Percentiles rank a stretch among this genome's conserved stretches.
These are phyloP conservation scores for Tympanopsis confertula DNA, from an alignment of 2,329 filamentous ascomycete genomes.

Conservation along the genomic window DNA sequence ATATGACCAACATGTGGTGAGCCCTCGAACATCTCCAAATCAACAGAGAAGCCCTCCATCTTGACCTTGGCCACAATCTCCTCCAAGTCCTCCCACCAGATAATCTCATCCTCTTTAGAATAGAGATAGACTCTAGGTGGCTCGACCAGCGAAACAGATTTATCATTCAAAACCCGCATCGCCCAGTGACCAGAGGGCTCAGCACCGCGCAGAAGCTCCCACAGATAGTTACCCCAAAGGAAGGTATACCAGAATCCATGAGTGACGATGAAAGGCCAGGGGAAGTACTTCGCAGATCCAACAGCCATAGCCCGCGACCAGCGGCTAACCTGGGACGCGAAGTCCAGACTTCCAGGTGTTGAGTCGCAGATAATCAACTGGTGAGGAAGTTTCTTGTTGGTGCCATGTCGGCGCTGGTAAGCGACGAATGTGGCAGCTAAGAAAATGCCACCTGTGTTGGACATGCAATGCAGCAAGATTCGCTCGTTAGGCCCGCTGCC, in stretches of 20 bases:
- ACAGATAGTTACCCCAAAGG: slow-evolving; percentile 21
- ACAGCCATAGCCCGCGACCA: slow-evolving; percentile 42
- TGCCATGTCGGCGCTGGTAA: slow-evolving; percentile 23
- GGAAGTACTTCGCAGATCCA: slow-evolving; percentile 31
- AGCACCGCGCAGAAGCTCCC: slow-evolving; percentile 21
- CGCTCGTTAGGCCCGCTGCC: slow-evolving; percentile 12
- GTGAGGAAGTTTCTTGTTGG: slow-evolving; percentile 27
- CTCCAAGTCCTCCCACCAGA: slow-evolving; percentile 42
- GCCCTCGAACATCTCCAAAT: slow-evolving; percentile 40
- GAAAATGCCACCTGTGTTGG: slow-evolving; percentile 45
- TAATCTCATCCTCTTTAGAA: slow-evolving; percentile 43
- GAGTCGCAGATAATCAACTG: slow-evolving; percentile 37
- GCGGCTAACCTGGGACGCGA: slow-evolving; percentile 28
- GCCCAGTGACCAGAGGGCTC: slow-evolving; percentile 28
- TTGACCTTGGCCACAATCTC: slow-evolving; percentile 34
- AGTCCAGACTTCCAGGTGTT: slow-evolving; percentile 33
- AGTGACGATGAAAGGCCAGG: slow-evolving; percentile 35
- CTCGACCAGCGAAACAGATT: slow-evolving; percentile 16
- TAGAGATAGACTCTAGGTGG: slow-evolving; percentile 44
- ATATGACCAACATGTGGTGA: slow-evolving; percentile 52
- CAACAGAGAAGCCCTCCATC: slow-evolving; percentile 33
- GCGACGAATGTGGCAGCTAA: slow-evolving; percentile 34
- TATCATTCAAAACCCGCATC: slow-evolving; percentile 21
- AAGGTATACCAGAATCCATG: slow-evolving; percentile 32
- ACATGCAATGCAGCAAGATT: slow-evolving; percentile 41